These are phyloP conservation scores for Scheffersomyces quercinus DNA, from an alignment of 1,139 yeast genomes.

Conservation along the genomic window DNA sequence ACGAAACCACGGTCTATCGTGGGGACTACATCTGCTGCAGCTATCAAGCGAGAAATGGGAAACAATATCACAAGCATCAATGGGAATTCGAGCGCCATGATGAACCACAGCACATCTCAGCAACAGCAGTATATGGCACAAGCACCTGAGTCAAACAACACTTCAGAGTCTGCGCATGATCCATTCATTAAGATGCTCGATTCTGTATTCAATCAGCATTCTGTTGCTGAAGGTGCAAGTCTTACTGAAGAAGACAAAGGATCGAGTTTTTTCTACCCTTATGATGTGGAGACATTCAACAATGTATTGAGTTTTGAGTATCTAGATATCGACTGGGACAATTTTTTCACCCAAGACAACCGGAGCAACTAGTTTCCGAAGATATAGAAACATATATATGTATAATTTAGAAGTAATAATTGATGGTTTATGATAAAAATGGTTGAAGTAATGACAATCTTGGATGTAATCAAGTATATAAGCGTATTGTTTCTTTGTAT, in stretches of 20 bases:
- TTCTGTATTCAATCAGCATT: slow-evolving; percentile 3
- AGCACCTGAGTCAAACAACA: not conserved
- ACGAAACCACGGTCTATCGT: not conserved
- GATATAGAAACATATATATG: too few relatives aligned
- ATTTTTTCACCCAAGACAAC: not conserved
- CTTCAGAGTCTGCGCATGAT: not conserved
- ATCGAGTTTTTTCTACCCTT: not conserved
- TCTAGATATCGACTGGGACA: not conserved
- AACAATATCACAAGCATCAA: not conserved
- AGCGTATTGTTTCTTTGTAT: too few relatives aligned
- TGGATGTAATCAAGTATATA: too few relatives aligned
- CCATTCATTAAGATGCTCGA: slow-evolving; percentile 3
- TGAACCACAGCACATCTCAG: too few relatives aligned
- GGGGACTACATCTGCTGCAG: not conserved
- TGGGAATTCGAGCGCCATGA: not conserved
- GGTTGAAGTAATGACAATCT: too few relatives aligned
- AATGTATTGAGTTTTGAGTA: slow-evolving; percentile 1
- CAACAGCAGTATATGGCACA: not conserved
- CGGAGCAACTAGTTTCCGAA: too few relatives aligned
- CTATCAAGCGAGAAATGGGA: not conserved
- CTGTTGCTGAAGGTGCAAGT: not conserved
- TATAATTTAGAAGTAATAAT: too few relatives aligned
- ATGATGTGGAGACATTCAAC: not conserved
- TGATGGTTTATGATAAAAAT: too few relatives aligned
- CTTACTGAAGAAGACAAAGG: not conserved